Percentiles rank a stretch among this genome's conserved stretches.
phyloP scores from a whole-genome alignment of 78 protist genomes.

The Dictyostelium brefeldianum region DNA sequence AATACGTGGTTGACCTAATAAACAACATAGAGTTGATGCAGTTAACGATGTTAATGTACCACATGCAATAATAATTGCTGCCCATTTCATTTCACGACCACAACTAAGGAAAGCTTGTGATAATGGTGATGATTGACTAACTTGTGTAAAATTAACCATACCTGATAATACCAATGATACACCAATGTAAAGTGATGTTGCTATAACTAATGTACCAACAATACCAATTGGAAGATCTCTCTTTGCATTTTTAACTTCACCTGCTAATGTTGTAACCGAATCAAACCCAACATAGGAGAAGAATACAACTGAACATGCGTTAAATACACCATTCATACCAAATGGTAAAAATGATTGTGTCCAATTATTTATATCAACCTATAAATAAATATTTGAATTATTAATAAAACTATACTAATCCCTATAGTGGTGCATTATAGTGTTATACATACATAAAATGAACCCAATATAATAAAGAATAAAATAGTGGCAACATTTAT shows the following conservation, averaged over 20 bases:
- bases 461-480: slow-evolving; percentile 73
- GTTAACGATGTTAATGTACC: slow-evolving; percentile 83
- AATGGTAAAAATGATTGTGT: slow-evolving; percentile 79
- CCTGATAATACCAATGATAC: slow-evolving; percentile 82
- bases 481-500: slow-evolving; percentile 73
- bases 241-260: slow-evolving; percentile 80
- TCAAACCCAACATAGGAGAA: slow-evolving; percentile 89
- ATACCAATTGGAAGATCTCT: slow-evolving; percentile 88
- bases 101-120: slow-evolving; percentile 34
- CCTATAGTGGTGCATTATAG: too few species aligned
- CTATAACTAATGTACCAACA: slow-evolving; percentile 63
- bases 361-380: slow-evolving; percentile 69
- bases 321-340: slow-evolving; percentile 69
- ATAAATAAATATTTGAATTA: too few species aligned
- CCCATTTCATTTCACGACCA: slow-evolving; percentile 50
- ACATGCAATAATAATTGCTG: slow-evolving; percentile 33
- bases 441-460: slow-evolving; percentile 40
- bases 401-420: too few species aligned
- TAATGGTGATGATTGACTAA: slow-evolving; percentile 35
- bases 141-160: slow-evolving; percentile 33
- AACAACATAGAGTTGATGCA: slow-evolving; percentile 76
- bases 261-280: slow-evolving; percentile 80
- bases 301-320: slow-evolving; percentile 82
- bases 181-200: slow-evolving; percentile 78
- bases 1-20: slow-evolving; percentile 88